Evolutionary conservation across 371 early-diverging fungal genomes (phyloP).

Genomic region (Mortierella sp.): DNA sequence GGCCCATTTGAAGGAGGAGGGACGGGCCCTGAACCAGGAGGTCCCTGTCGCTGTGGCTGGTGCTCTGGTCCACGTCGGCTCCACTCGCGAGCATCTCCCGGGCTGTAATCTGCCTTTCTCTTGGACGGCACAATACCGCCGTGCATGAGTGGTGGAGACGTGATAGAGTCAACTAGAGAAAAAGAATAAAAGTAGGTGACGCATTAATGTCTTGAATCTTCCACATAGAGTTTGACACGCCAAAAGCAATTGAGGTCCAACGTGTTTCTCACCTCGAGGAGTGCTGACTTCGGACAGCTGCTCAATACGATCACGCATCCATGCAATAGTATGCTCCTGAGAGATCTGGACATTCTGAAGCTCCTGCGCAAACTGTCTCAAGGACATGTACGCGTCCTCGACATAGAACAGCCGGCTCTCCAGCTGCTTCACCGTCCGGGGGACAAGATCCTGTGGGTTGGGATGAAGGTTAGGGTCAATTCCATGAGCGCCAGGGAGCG

Average conservation of each 20-base stretch:
- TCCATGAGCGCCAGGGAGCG: slow-evolving; percentile 12
- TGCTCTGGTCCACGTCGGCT: slow-evolving; percentile 24
- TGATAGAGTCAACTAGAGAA: slow-evolving; percentile 24
- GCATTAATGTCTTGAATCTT: neutral
- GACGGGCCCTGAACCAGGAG: slow-evolving; percentile 14
- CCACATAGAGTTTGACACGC: neutral
- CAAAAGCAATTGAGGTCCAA: neutral
- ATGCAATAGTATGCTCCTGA: slow-evolving; percentile 47
- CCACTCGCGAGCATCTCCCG: slow-evolving; percentile 39
- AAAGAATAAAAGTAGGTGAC: no score
- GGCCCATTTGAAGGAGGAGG: slow-evolving; percentile 17
- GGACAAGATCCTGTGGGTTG: slow-evolving; percentile 26
- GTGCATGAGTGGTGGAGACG: slow-evolving; percentile 40
- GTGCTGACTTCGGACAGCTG: slow-evolving; percentile 32
- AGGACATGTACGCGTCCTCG: slow-evolving; percentile 49
- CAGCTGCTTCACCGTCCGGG: slow-evolving; percentile 31
- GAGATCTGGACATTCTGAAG: slow-evolving; percentile 38
- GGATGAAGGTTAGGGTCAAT: slow-evolving; percentile 14
- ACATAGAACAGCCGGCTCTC: slow-evolving; percentile 42
- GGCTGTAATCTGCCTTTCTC: slow-evolving; percentile 44
- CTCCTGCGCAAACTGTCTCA: slow-evolving; percentile 45
- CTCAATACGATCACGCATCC: slow-evolving; percentile 55
- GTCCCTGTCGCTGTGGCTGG: slow-evolving; percentile 21
- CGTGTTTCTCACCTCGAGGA: slow-evolving; percentile 25
- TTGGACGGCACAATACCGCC: slow-evolving; percentile 47